These are phyloP conservation scores for Boletellus dicymbophilus DNA, from an alignment of 1,284 basidiomycete species.

Conservation along the genomic window DNA sequence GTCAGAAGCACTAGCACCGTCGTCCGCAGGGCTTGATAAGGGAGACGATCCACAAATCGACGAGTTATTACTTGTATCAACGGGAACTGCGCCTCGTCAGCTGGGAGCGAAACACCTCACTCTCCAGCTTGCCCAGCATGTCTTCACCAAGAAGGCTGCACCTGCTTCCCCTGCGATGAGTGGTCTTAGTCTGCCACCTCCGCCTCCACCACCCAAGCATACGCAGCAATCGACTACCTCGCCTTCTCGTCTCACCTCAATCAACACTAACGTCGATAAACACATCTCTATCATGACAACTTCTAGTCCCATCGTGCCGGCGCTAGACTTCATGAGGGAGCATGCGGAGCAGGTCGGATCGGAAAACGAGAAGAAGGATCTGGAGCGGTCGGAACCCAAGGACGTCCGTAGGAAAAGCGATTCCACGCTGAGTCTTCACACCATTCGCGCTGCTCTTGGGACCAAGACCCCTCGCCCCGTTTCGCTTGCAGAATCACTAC, in stretches of 20 bases:
- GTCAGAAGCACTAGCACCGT: conserved; percentile 46
- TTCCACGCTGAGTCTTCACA: conserved; percentile 71
- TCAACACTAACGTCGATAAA: conserved; percentile 31
- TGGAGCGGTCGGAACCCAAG: conserved; percentile 55
- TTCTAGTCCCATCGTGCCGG: conserved; percentile 35
- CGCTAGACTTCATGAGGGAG: conserved; percentile 37
- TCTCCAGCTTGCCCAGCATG: conserved; percentile 43
- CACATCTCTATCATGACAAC: conserved; percentile 32
- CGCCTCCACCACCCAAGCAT: conserved; percentile 41
- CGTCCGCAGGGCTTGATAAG: conserved; percentile 31
- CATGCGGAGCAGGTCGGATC: conserved; percentile 16
- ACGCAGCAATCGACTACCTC: conserved; percentile 8
- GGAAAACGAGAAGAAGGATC: conserved; percentile 31
- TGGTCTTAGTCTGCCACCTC: conserved; percentile 28
- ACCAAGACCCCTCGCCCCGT: conserved; percentile 64
- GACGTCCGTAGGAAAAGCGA: conserved; percentile 75
- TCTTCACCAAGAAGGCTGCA: conserved; percentile 40
- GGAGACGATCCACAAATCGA: conserved; percentile 26
- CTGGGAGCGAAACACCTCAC: conserved; percentile 34
- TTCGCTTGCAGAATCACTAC: conserved; percentile 72
- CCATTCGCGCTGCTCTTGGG: conserved; percentile 57
- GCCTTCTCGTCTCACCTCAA: conserved; percentile 18
- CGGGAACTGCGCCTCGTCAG: conserved; percentile 27
- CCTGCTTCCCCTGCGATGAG: conserved; percentile 32
- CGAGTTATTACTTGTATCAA: conserved; percentile 22